Evolutionary conservation across 345 rosid species (phyloP).

Genomic region (Eutrema heterophyllum): DNA sequence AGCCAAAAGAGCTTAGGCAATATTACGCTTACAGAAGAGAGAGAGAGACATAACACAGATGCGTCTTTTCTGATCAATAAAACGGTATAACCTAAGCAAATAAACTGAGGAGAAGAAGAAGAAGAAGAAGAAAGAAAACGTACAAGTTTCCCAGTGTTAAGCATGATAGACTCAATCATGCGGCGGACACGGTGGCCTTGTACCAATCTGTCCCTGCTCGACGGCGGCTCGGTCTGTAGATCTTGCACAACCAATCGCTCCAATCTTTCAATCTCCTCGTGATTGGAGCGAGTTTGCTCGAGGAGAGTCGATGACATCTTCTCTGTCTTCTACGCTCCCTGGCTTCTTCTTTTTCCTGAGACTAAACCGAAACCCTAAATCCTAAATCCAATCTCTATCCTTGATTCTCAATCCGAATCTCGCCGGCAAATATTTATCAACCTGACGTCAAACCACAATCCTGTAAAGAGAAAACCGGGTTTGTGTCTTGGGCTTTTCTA

Average conservation of each 20-base stretch:
- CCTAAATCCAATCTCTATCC: neutral
- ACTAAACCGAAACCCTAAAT: slow-evolving; percentile 20
- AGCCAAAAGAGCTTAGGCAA: neutral
- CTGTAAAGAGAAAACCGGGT: neutral
- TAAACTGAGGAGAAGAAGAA: neutral
- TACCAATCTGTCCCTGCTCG: slow-evolving; percentile 61
- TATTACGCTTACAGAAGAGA: neutral
- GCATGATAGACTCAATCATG: slow-evolving; percentile 60
- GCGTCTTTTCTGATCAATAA: neutral
- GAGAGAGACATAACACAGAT: neutral
- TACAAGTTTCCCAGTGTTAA: slow-evolving; percentile 69
- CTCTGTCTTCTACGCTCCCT: neutral
- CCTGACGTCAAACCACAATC: neutral
- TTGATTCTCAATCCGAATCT: neutral
- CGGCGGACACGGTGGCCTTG: slow-evolving; percentile 93
- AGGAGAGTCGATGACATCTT: slow-evolving; percentile 89
- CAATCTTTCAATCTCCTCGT: slow-evolving; percentile 83
- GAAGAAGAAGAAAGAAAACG: neutral
- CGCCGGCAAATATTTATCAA: neutral
- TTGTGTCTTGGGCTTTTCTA: neutral
- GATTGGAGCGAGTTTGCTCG: slow-evolving; percentile 80
- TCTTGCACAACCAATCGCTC: slow-evolving; percentile 89
- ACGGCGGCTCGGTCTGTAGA: slow-evolving; percentile 71
- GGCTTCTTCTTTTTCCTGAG: neutral
- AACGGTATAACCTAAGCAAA: neutral